Evolutionary conservation across 2,329 filamentous ascomycete genomes (phyloP).

Genomic region (Arthrobotrys sphaeroides): DNA sequence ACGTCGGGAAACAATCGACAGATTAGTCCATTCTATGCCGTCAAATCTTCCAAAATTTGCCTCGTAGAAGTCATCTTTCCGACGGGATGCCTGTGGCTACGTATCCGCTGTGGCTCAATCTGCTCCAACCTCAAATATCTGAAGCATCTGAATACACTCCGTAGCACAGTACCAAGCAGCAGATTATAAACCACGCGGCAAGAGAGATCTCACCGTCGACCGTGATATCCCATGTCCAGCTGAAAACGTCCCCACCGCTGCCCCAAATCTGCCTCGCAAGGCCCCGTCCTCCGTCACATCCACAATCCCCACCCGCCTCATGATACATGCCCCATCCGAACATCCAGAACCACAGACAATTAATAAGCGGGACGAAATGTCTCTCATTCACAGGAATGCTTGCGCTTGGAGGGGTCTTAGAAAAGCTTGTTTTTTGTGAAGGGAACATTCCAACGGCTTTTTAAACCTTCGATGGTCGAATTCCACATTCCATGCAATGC

Average conservation of each 20-base stretch:
- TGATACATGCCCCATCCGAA: conserved; percentile 13
- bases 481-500: no score
- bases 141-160: no score
- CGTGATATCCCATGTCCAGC: conserved; percentile 14
- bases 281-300: neutral
- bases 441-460: conserved; percentile 1
- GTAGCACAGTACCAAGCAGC: no score
- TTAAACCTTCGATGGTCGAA: no score
- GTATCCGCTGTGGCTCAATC: neutral
- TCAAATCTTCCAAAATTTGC: conserved; percentile 14
- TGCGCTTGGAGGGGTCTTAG: no score
- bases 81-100: conserved; percentile 11
- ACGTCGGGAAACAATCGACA: conserved; percentile 18
- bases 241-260: no score
- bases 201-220: neutral
- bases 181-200: no score
- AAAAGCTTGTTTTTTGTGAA: no score
- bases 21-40: conserved; percentile 1
- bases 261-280: conserved; percentile 51
- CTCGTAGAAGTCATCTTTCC: conserved; percentile 30
- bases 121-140: no score
- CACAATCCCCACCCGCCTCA: neutral
- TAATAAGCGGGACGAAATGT: conserved; percentile 4
- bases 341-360: neutral
- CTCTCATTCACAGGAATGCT: no score